A percentile compares a stretch with the other conserved stretches of the same genome.
These are phyloP conservation scores for Phytophthora niederhauseri DNA, from an alignment of 352 stramenopile genomes.

Conservation along the genomic window DNA sequence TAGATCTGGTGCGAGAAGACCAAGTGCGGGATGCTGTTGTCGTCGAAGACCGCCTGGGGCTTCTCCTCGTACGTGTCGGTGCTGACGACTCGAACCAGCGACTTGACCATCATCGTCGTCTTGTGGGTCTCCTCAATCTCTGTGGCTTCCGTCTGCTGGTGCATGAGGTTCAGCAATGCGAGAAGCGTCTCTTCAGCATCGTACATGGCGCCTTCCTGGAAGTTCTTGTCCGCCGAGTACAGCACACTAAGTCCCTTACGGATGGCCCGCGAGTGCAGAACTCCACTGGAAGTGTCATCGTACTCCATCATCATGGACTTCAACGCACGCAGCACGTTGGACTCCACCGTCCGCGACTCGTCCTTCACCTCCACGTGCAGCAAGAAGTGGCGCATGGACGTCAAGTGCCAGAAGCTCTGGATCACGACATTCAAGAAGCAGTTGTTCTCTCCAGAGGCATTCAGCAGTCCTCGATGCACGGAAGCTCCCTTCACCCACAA, in stretches of 20 bases:
- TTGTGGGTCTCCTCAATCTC: conserved; percentile 79
- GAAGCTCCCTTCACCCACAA: conserved; percentile 85
- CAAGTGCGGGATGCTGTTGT: conserved; percentile 87
- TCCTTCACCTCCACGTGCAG: conserved; percentile 90
- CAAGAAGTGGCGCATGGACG: conserved; percentile 85
- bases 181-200: conserved; percentile 87
- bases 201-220: conserved; percentile 89
- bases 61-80: conserved; percentile 67
- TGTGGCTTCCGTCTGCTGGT: conserved; percentile 80
- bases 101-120: conserved; percentile 75
- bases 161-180: conserved; percentile 86
- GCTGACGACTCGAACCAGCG: conserved; percentile 72
- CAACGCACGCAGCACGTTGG: conserved; percentile 77
- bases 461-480: conserved; percentile 80
- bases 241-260: conserved; percentile 85
- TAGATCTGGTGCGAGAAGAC: conserved; percentile 91
- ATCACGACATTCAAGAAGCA: conserved; percentile 93
- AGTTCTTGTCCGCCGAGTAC: conserved; percentile 87
- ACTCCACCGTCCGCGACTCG: conserved; percentile 63
- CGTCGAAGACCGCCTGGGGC: conserved; percentile 75
- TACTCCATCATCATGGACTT: conserved; percentile 88
- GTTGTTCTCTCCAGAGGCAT: conserved; percentile 87
- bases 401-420: conserved; percentile 92
- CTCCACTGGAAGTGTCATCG: conserved; percentile 80
- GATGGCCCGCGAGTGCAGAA: conserved; percentile 77